Percentiles rank a stretch among this genome's conserved stretches.
Evolutionary conservation across 2,329 filamentous ascomycete species (phyloP).

Genomic region (Verticillium albo-atrum): DNA sequence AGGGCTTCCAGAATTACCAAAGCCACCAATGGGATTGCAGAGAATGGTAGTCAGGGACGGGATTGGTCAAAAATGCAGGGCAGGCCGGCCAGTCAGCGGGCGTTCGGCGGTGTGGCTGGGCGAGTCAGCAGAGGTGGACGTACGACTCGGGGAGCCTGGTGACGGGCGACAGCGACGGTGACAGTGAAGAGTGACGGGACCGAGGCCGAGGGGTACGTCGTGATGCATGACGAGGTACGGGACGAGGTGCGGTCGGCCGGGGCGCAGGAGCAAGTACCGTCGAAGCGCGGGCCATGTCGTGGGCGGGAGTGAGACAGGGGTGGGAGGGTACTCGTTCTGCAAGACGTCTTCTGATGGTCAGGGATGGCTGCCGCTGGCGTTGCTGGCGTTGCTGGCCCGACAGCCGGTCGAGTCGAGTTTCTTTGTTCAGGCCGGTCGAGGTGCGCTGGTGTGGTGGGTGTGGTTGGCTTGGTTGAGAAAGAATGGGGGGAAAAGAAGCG

Average conservation of each 20-base stretch:
- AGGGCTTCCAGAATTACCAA: neutral
- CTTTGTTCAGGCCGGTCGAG: neutral
- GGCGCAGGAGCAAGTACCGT: constrained; percentile 4
- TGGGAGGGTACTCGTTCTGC: neutral
- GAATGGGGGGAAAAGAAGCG: neutral
- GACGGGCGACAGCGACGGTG: neutral
- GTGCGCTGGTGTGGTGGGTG: neutral
- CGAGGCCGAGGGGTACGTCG: constrained; percentile 5
- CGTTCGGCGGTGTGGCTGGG: constrained; percentile 7
- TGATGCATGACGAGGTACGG: constrained; percentile 6
- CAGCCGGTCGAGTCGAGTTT: neutral
- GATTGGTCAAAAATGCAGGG: constrained; percentile 7
- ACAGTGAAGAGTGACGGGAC: neutral
- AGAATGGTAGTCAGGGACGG: constrained; percentile 17
- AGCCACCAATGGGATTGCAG: constrained; percentile 5
- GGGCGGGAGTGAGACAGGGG: constrained; percentile 2
- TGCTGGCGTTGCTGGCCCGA: neutral
- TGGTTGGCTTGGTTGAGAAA: neutral
- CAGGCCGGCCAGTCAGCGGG: constrained; percentile 1
- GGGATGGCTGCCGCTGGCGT: neutral
- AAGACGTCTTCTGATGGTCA: neutral
- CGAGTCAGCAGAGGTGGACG: constrained; percentile 4
- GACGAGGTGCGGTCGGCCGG: constrained; percentile 1
- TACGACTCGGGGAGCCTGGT: constrained; percentile 4
- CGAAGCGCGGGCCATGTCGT: constrained; percentile 10